A percentile compares a stretch with the other conserved stretches of the same genome.
Conservation (phyloP, 805 yeast species). For the Candida golubevii region DNA sequence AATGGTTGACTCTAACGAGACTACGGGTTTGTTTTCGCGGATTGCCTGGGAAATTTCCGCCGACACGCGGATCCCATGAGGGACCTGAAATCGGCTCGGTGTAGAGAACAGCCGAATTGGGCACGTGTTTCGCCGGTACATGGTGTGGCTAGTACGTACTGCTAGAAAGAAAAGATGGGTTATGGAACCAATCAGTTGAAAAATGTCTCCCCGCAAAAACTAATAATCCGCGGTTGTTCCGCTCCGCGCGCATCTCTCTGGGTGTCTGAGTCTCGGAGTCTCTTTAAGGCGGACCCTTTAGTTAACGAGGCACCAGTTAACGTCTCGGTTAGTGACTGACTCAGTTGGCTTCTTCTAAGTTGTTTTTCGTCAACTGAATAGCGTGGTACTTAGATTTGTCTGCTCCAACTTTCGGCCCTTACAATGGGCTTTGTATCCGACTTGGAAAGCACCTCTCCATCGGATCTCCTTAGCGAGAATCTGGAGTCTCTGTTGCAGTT, state of each 20-base stretch:
- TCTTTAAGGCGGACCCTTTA: too few species aligned
- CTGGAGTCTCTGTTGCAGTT: constrained; percentile 3
- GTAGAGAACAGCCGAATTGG: background rate
- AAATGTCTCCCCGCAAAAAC: background rate
- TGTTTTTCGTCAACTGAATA: too few species aligned
- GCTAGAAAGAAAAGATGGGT: too few species aligned
- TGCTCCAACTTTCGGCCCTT: background rate
- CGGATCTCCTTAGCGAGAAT: constrained; percentile 2
- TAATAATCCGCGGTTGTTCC: too few species aligned
- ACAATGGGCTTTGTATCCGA: constrained; percentile 3
- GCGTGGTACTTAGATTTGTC: too few species aligned
- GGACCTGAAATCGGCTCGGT: constrained; percentile 7
- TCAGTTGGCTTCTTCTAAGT: too few species aligned
- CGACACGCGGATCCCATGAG: constrained; percentile 16
- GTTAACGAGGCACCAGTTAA: too few species aligned
- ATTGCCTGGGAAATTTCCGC: constrained; percentile 66
- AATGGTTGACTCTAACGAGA: constrained; percentile 82
- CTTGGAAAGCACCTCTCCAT: background rate
- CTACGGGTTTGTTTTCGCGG: constrained; percentile 55
- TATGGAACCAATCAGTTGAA: background rate
- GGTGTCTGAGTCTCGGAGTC: too few species aligned
- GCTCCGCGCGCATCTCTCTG: too few species aligned
- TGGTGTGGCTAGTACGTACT: background rate
- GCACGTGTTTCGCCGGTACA: background rate
- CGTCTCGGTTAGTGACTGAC: too few species aligned